A percentile compares a stretch with the other conserved stretches of the same genome.
Evolutionary conservation across 345 rosid genomes (phyloP).

Genomic region (Linum tenue): DNA sequence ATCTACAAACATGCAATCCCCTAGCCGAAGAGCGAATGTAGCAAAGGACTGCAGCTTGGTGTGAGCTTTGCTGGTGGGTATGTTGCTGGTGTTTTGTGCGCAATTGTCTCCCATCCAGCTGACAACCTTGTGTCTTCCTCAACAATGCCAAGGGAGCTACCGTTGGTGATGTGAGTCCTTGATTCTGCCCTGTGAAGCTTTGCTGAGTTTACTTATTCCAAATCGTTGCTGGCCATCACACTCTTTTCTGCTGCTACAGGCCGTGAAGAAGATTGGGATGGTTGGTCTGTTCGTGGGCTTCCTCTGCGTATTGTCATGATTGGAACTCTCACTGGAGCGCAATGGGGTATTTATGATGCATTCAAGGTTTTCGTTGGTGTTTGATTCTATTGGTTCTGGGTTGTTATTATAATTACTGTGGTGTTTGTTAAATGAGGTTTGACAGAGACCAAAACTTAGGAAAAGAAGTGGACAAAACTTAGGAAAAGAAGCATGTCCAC

Average conservation of each 20-base stretch:
- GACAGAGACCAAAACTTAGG: too few relatives aligned
- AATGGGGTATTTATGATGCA: constrained; percentile 95
- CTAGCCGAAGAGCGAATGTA: constrained; percentile 74
- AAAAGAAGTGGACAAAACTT: too few relatives aligned
- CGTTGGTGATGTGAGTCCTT: constrained; percentile 57
- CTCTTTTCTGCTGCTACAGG: constrained; percentile 34
- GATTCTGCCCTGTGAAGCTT: neutral
- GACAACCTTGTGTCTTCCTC: constrained; percentile 95
- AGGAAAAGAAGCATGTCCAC: too few relatives aligned
- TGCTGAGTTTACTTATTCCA: neutral
- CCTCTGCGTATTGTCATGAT: constrained; percentile 98
- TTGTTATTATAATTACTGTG: too few relatives aligned
- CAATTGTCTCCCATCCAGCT: constrained; percentile 90
- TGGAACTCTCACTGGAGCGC: constrained; percentile 95
- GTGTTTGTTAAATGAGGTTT: too few relatives aligned
- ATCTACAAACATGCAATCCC: constrained; percentile 73
- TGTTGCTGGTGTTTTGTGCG: constrained; percentile 80
- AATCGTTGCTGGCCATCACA: neutral
- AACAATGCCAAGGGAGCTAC: constrained; percentile 92
- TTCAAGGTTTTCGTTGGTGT: constrained; percentile 98
- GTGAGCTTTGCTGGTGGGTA: constrained; percentile 94
- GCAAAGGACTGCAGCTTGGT: constrained; percentile 66
- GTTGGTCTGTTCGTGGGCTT: constrained; percentile 93
- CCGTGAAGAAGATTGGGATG: constrained; percentile 86
- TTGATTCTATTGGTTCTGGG: too few relatives aligned